Evolutionary conservation across 768 basidiomycete genomes (phyloP), one percentile per base, ranked within the genome.

Genomic region (Lanmaoa rubissima): DNA sequence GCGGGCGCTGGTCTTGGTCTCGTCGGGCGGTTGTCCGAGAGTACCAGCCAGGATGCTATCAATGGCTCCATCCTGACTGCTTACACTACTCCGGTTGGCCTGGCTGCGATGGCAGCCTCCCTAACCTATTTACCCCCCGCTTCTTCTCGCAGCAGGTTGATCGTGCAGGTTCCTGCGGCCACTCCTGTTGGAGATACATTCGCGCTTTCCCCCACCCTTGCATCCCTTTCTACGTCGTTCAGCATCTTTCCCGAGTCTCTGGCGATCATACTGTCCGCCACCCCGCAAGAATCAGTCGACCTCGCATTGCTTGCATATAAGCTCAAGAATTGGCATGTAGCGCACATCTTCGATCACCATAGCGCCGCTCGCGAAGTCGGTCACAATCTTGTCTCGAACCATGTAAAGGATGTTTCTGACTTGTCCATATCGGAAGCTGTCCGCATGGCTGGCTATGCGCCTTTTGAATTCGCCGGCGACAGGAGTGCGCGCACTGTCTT

Each of bases 321-420:
- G 56, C 72, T 90, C 48, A 78, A 79, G 16, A 69, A 75, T 19
- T 80, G 75, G 41, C 92, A 96, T 71, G 85, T 91, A 54, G 80
- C 94, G 53, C 94, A 98, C 70, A 75, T 98, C 41, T 94, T 98
- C 67, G 94, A 98, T 72, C 91, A 96, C 63, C 80, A 90, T 66
- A 83, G 84, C 58, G 79, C 85, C 34, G 78, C 86, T 35, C 86
- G 96, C 26, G 94, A 98, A 73, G 75, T 82, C 35, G 84, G 89
- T 3, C 81, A 85, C 52, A 65, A 77, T 35, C 72, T 84, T 38
- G 63, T 72, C 28, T 77, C 78, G 10, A 53, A 79, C 2, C 63
- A 72, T 5, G 58, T 69, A 0, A 73, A 74, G 24, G 64, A 70
- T 1, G 61, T 70, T 21, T 54, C 70, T 41, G 60, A 59, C 54